A percentile compares a stretch with the other conserved stretches of the same genome.
Conservation (phyloP, 139 green algal species). For the Closterium sp. region DNA sequence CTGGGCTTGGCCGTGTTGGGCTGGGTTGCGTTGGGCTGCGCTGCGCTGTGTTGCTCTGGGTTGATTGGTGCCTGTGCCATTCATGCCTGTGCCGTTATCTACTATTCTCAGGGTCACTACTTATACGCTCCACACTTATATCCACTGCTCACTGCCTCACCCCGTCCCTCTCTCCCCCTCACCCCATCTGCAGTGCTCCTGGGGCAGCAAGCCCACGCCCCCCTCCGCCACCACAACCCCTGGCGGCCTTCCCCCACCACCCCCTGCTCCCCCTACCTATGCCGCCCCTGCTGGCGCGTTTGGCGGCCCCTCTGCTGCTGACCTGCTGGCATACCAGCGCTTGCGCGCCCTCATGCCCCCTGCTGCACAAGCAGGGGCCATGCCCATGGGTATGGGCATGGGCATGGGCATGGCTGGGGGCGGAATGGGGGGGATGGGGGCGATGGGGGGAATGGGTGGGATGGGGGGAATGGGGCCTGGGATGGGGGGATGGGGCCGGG, state of each 20-base stretch:
- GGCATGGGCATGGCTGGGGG: neutral
- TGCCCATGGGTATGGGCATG: neutral
- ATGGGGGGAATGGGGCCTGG: neutral
- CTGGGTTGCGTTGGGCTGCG: neutral
- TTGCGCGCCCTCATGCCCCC: neutral
- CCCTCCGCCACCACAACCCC: neutral
- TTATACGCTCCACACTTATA: no score
- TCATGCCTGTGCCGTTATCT: no score
- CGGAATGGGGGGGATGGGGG: no score
- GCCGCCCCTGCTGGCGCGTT: neutral
- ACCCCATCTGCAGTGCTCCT: constrained; percentile 34
- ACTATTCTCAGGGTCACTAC: no score
- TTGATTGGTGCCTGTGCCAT: no score
- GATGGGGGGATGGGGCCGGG: neutral
- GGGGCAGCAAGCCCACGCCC: constrained; percentile 23
- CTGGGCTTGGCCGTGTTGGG: neutral
- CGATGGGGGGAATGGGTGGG: neutral
- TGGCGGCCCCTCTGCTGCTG: neutral
- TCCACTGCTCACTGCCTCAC: no score
- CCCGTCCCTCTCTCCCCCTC: neutral
- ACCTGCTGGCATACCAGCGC: neutral
- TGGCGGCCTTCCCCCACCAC: constrained; percentile 3
- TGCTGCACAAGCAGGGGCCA: neutral
- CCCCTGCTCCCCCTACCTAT: neutral
- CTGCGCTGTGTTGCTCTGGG: no score